Evolutionary conservation across 495 filamentous ascomycete genomes (phyloP).

Genomic region (Talaromyces wortmannii): DNA sequence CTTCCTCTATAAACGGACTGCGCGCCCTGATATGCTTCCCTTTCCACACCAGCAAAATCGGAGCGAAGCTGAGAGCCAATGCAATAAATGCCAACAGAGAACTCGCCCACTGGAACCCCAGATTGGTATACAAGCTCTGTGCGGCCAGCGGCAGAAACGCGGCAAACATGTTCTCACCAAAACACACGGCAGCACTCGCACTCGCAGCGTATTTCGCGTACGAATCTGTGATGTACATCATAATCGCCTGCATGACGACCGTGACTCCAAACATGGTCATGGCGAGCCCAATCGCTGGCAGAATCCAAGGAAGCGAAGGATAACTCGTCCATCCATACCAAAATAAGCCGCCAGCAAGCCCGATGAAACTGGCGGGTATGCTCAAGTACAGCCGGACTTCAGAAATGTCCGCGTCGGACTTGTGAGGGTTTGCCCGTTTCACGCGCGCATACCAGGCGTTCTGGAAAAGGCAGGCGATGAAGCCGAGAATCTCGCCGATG

Average conservation of each 20-base stretch:
- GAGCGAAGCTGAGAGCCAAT: conserved; percentile 21
- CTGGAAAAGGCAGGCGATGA: conserved; percentile 13
- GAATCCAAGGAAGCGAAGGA: conserved; percentile 24
- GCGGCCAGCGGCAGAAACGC: conserved; percentile 34
- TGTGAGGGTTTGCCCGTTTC: conserved; percentile 16
- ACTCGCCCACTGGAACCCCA: conserved; percentile 39
- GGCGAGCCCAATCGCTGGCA: conserved; percentile 27
- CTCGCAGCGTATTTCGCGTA: conserved; percentile 27
- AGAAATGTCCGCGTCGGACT: conserved; percentile 23
- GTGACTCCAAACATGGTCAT: conserved; percentile 22
- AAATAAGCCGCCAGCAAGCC: conserved; percentile 30
- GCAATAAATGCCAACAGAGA: conserved; percentile 31
- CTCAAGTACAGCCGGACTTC: conserved; percentile 30
- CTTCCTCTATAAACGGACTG: conserved; percentile 6
- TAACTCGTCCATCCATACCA: conserved; percentile 33
- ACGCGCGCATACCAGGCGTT: conserved; percentile 25
- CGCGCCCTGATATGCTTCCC: conserved; percentile 18
- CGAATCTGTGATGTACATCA: conserved; percentile 14
- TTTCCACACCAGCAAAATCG: conserved; percentile 21
- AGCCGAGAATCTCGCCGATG: conserved; percentile 22
- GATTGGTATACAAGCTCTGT: conserved; percentile 29
- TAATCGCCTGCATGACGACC: conserved; percentile 17
- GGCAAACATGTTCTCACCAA: conserved; percentile 30
- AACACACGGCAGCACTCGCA: conserved; percentile 25
- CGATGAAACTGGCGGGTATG: conserved; percentile 21